These are phyloP conservation scores for Globisporangium acanthophoron DNA, from an alignment of 352 stramenopile species.

Conservation along the genomic window DNA sequence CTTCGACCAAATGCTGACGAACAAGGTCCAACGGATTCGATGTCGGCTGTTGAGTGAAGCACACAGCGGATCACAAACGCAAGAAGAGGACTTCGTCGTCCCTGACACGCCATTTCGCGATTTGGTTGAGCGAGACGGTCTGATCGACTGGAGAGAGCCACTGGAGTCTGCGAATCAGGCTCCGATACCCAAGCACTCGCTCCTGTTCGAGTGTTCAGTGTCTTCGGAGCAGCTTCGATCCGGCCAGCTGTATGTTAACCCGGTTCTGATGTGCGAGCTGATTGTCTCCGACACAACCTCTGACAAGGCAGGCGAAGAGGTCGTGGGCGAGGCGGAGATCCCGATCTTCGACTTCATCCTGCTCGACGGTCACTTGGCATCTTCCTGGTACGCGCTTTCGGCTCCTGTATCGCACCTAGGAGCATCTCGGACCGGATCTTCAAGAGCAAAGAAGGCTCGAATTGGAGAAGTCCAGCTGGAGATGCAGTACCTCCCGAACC, in stretches of 20 bases:
- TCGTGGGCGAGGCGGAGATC: conserved; percentile 26
- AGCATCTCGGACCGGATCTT: neutral
- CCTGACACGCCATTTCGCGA: neutral
- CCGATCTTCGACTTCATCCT: conserved; percentile 47
- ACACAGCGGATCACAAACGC: neutral
- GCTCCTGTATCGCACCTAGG: no score
- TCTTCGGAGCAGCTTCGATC: neutral
- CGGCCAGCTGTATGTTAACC: conserved; percentile 14
- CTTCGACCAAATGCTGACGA: conserved; percentile 16
- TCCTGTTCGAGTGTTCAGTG: conserved; percentile 9
- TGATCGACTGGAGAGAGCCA: conserved; percentile 4
- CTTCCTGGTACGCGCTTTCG: conserved; percentile 23
- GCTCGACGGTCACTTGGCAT: conserved; percentile 30
- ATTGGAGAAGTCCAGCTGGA: conserved; percentile 30
- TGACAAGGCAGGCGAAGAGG: neutral
- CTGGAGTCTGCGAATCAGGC: neutral
- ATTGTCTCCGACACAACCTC: conserved; percentile 1
- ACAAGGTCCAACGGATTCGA: conserved; percentile 8
- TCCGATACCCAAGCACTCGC: neutral
- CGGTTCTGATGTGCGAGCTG: conserved; percentile 25
- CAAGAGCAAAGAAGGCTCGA: neutral
- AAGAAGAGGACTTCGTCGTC: neutral
- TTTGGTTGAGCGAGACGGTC: conserved; percentile 6
- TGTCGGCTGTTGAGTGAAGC: conserved; percentile 12
- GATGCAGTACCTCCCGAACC: conserved; percentile 33